Conservation (phyloP, 1,284 basidiomycete species). For the Trichosporon faecale region DNA sequence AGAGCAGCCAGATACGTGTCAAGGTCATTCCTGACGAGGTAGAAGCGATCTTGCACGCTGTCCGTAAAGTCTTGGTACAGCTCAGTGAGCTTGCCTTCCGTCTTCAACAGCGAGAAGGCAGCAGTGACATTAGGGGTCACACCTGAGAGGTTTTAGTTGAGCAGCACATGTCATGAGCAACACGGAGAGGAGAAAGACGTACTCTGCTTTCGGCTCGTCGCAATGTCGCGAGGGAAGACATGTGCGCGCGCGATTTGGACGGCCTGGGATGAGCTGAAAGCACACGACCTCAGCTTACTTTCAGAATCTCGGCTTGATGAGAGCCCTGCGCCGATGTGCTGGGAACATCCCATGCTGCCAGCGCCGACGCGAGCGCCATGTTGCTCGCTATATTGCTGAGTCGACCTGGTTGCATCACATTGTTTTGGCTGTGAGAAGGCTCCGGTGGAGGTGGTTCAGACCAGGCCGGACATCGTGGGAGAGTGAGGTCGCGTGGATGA, state of each 20-base stretch:
- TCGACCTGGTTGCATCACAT: not conserved
- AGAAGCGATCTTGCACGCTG: constrained; percentile 37
- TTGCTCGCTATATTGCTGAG: constrained; percentile 8
- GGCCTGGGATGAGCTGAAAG: constrained; percentile 27
- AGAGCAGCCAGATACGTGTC: constrained; percentile 30
- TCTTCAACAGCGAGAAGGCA: constrained; percentile 29
- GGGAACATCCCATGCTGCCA: constrained; percentile 36
- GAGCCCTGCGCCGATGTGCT: constrained; percentile 35
- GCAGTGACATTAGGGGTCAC: constrained; percentile 32
- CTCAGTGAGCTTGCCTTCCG: constrained; percentile 19
- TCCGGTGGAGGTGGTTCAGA: not conserved
- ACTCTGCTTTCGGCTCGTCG: constrained; percentile 7
- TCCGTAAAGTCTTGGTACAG: constrained; percentile 40
- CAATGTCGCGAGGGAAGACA: constrained; percentile 33
- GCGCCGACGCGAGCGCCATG: constrained; percentile 36
- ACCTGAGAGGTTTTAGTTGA: constrained; percentile 10
- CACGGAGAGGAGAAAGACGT: not conserved
- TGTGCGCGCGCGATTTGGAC: constrained; percentile 24
- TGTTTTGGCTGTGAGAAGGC: not conserved
- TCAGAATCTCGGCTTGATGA: constrained; percentile 27
- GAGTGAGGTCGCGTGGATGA: not conserved
- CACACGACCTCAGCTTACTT: constrained; percentile 21
- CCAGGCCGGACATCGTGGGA: constrained; percentile 1
- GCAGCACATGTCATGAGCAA: not conserved
- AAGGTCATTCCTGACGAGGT: constrained; percentile 40